Evolutionary conservation across 352 stramenopile species (phyloP), one percentile per base, ranked within the genome.

Genomic region (Aphanomyces stellatus): DNA sequence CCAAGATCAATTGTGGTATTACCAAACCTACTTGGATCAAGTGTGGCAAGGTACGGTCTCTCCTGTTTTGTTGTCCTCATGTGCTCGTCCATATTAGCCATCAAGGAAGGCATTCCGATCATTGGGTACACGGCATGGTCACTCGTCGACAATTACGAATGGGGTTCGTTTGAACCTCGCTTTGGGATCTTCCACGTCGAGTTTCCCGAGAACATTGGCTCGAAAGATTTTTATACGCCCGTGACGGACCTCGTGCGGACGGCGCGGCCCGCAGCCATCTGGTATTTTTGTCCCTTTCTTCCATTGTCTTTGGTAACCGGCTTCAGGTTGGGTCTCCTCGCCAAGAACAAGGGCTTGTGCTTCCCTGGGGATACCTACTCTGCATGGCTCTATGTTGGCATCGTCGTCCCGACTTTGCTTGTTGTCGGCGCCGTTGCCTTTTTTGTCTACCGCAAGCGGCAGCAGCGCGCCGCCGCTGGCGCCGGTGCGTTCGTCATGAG

Each of bases 131-230:
- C 90, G 73, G 88, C 83, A 5, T 98, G 92, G 93, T 91, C 77
- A 35, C 87, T 99, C 41, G 69, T 98, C 46, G 90, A 98, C 71
- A 98, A 98, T 69, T 98, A 96, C 72, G 94, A 98, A 73, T 98
- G 92, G 92, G 79, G 89, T 0, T 87, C 79, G 13, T 89, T 80
- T 67, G 72, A 76, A 33, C 77, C 78, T 22, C 78, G 78, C 34
- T 88, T 87, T 53, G 80, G 80, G 3, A 71, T 88, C 48, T 89
- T 77, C 70, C 85, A 86, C 72, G 78, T 88, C 48, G 77, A 89
- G 55, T 87, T 76, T 48, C 75, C 78, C 24, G 65, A 67, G 30
- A 42, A 69, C 7, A 77, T 69, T 0, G 77, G 74, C 31, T 53
- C 37, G 33, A 72, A 81, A 53, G 69, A 81, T 27, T 65, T 34